Evolutionary conservation across 2,329 filamentous ascomycete species (phyloP).

Genomic region (Colletotrichum higginsianum): DNA sequence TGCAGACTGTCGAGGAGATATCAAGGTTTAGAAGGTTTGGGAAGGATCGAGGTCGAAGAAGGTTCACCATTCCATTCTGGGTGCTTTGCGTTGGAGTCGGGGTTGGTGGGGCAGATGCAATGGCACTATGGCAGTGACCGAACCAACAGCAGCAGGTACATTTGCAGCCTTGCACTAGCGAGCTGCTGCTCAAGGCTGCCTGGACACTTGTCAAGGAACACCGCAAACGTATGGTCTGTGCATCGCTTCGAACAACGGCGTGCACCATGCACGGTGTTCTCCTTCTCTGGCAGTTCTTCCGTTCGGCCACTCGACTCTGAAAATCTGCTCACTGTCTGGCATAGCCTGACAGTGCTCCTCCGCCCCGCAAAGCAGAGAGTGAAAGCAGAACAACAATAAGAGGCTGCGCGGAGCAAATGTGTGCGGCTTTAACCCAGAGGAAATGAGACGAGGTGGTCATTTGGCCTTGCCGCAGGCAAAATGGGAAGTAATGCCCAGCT

Average conservation of each 20-base stretch:
- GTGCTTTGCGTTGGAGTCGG: constrained; percentile 34
- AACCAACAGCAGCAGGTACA: constrained; percentile 34
- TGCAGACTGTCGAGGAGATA: not conserved
- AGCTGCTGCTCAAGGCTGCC: constrained; percentile 28
- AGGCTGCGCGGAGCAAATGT: not conserved
- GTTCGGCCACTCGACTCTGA: not conserved
- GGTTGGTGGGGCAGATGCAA: constrained; percentile 29
- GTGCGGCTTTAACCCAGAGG: no score
- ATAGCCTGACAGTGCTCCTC: not conserved
- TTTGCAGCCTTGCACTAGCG: constrained; percentile 40
- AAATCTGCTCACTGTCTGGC: constrained; percentile 2
- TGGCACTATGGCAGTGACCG: constrained; percentile 17
- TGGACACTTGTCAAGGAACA: constrained; percentile 8
- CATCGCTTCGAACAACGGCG: not conserved
- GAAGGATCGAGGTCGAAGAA: constrained; percentile 4
- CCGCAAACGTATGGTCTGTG: constrained; percentile 38
- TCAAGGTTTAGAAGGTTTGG: not conserved
- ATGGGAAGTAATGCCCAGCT: not conserved
- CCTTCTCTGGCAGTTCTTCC: not conserved
- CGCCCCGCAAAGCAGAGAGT: not conserved
- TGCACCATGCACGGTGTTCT: not conserved
- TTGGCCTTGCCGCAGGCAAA: not conserved
- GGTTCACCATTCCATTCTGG: constrained; percentile 21
- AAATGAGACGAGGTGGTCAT: not conserved
- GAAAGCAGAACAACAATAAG: not conserved